Base-by-base conservation (phyloP, 768 basidiomycete genomes). In the Fomitopsis pulvina region DNA sequence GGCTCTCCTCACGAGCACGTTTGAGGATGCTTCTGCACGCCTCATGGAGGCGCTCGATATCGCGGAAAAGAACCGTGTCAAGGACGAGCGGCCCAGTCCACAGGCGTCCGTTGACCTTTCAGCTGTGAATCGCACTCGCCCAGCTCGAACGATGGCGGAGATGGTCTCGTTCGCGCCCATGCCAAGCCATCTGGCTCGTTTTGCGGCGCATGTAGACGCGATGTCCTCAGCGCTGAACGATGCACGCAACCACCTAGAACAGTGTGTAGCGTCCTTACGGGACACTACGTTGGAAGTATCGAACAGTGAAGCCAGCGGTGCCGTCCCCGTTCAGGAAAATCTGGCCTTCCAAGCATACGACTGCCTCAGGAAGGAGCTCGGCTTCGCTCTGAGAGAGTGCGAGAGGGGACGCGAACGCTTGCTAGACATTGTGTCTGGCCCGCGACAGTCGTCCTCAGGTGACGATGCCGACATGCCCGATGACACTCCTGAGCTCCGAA, bases 371-470 rank as follows among this genome's bases (percentile, higher is more conserved):
- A 75, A 80, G 4, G 87, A 91, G 58, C 74, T 92, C 7, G 90
- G 89, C 7, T 65, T 85, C 21, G 89, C 87, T 1, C 66, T 92
- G 26, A 70, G 88, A 6, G 90, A 92, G 58, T 92, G 87, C 60
- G 89, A 92, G 64, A 77, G 89, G 7, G 89, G 89, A 0, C 71
- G 85, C 16, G 83, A 80, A 34, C 75, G 76, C 16, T 68, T 92
- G 27, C 56, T 83, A 1, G 76, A 79, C 44, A 66, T 85, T 47
- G 64, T 87, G 3, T 61, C 71, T n/a, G 80, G 0, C 66, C 69
- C 3, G 55, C 47, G 56, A 29, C 56, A 54, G 27, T 69, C 70
- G 4, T 63, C 67, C 4, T 71, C 69, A 0, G 72, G 70, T 2
- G 72, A 69, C 18, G 70, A 74, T 32, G 67, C 69, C 16, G 72